Evolutionary conservation across 371 early-diverging fungal genomes (phyloP), one percentile per base, ranked within the genome.

Genomic region (Catenaria anguillulae): DNA sequence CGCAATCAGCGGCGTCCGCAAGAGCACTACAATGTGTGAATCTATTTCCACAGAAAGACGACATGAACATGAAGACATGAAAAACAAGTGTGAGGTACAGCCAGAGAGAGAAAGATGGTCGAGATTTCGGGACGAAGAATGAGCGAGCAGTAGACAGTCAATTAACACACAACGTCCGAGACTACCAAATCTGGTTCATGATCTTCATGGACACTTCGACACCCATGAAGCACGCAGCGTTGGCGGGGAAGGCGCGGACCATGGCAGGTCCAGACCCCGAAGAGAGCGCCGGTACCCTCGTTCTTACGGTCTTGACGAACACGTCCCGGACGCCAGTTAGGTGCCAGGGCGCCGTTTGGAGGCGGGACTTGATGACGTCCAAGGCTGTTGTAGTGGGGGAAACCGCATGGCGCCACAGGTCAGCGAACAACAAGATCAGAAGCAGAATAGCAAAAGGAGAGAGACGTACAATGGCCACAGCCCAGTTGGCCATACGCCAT

Each of bases 211-310:
- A 58, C 21, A 58, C 58, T 23, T 58, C 58, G 29, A 58, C 58
- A 63, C 60, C 63, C 36, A 42, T 10, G 63, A 29, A 60, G 24
- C 33, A 67, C 21, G 88, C 90, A 58, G 89, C 89, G 66, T 91
- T 92, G 65, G 92, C 91, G 4, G 95, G 95, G 88, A 95, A 89
- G 33, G 94, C 91, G 69, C 93, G 82, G 36, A 93, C 74, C 84
- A 94, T 84, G 50, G 92, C 93, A n/a, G 97, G 93, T 90, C 92
- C 43, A 94, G 77, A 65, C 96, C 97, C 88, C 88, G 84, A 94
- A 96, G 55, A 97, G 77, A n/a, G 94, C 96, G 55, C 73, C 66
- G 13, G 92, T 83, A 36, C 97, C 97, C 74, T 96, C 97, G 33
- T 75, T 75, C 79, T 62, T 0, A 80, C 67, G 59, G 87, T 76